Conservation (phyloP, 1,139 yeast genomes). For the Candida sanyaensis region DNA sequence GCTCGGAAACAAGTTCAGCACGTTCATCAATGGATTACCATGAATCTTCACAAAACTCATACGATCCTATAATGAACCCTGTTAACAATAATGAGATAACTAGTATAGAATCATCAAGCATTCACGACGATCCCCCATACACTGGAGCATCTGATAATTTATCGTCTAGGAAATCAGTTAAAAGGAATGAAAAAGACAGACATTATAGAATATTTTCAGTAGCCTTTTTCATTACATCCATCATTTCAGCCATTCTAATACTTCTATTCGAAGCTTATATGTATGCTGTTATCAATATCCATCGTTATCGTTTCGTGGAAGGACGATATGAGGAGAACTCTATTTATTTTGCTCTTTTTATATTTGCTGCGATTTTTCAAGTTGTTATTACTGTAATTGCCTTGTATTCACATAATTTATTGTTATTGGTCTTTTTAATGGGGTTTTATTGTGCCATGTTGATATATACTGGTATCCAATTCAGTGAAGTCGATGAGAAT, state of each 20-base stretch:
- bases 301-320: conserved; percentile 22
- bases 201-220: conserved; percentile 13
- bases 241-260: conserved; percentile 31
- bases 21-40: background rate
- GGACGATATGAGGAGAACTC: conserved; percentile 24
- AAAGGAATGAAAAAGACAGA: conserved; percentile 6
- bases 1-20: background rate
- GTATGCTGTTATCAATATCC: conserved; percentile 37
- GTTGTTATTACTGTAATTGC: conserved; percentile 45
- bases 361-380: conserved; percentile 46
- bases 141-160: background rate
- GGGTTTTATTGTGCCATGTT: conserved; percentile 50
- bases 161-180: background rate
- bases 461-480: conserved; percentile 53
- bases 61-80: background rate
- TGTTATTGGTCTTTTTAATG: conserved; percentile 43
- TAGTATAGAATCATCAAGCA: background rate
- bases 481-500: conserved; percentile 47
- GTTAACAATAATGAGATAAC: background rate
- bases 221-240: conserved; percentile 28
- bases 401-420: conserved; percentile 42
- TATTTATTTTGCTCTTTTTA: conserved; percentile 37
- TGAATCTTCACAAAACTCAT: background rate
- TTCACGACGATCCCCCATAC: background rate
- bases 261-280: conserved; percentile 34